Conservation (phyloP, 805 yeast species). For the Candida takata region DNA sequence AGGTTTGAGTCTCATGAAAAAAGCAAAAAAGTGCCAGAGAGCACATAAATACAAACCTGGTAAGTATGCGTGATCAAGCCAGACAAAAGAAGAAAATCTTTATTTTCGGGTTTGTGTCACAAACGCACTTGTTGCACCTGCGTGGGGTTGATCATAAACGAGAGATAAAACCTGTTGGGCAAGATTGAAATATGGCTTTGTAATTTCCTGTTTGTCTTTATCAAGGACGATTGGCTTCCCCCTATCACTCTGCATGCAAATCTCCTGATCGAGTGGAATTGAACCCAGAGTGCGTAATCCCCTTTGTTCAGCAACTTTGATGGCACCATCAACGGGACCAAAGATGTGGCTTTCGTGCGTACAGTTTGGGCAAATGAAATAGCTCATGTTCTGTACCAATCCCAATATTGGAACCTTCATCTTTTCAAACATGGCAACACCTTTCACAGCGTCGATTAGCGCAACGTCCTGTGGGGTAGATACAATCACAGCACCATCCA, state of each 20-base stretch:
- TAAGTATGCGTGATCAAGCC: too few species aligned
- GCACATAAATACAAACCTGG: too few species aligned
- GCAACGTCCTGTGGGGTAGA: conserved; percentile 88
- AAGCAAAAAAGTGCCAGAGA: too few species aligned
- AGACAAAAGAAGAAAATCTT: too few species aligned
- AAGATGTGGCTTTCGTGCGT: conserved; percentile 66
- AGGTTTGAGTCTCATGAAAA: too few species aligned
- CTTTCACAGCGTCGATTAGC: conserved; percentile 69
- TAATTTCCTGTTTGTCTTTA: conserved; percentile 28
- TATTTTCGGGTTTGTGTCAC: too few species aligned
- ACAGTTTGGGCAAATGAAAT: conserved; percentile 70
- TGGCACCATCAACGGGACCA: conserved; percentile 47
- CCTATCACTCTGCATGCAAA: conserved; percentile 53
- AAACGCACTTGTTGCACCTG: too few species aligned
- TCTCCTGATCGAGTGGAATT: conserved; percentile 57
- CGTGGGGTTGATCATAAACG: too few species aligned
- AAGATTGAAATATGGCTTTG: conserved; percentile 40
- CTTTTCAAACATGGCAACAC: conserved; percentile 69
- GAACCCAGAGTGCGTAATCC: conserved; percentile 51
- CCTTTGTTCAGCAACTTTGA: conserved; percentile 41
- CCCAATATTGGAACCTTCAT: conserved; percentile 70
- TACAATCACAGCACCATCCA: conserved; percentile 77
- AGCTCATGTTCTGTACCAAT: conserved; percentile 78
- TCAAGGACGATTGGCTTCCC: conserved; percentile 59
- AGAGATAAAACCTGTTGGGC: conserved; percentile 32